Evolutionary conservation across 2,329 filamentous ascomycete species (phyloP).

Genomic region (Colletotrichum simmondsii): DNA sequence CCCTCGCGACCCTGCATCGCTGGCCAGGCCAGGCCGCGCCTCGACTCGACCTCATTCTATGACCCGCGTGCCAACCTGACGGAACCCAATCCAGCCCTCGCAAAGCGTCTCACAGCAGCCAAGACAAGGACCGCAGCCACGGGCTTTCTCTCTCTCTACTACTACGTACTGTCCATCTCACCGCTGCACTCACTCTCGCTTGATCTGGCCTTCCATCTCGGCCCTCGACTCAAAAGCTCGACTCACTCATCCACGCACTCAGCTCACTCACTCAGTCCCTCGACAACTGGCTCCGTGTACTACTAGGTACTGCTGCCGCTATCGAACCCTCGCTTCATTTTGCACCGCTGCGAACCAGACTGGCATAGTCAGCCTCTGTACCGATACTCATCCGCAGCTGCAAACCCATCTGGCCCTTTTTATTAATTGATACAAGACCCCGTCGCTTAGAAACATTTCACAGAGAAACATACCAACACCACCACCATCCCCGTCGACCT

Average conservation of each 20-base stretch:
- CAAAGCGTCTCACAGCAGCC: not conserved
- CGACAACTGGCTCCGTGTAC: not conserved
- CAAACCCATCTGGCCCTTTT: conserved; percentile 7
- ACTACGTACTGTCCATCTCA: not conserved
- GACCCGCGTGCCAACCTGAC: not conserved
- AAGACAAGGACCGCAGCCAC: not conserved
- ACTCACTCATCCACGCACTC: too few species aligned
- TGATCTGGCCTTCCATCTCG: not conserved
- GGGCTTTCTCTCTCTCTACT: too few species aligned
- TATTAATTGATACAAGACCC: conserved; percentile 25
- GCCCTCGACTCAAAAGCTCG: not conserved
- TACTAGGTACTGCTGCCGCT: conserved; percentile 2
- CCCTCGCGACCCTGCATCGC: not conserved
- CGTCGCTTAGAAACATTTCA: conserved; percentile 8
- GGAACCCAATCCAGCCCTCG: not conserved
- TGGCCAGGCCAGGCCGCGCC: not conserved
- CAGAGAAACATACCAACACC: not conserved
- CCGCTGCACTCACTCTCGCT: not conserved
- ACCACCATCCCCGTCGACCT: not conserved
- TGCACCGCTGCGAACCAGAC: conserved; percentile 7
- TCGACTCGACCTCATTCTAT: not conserved
- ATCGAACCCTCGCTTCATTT: not conserved
- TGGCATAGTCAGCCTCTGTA: conserved; percentile 3
- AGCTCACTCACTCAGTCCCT: not conserved
- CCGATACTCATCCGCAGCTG: conserved; percentile 3